Conservation (phyloP, 1,284 basidiomycete genomes). For the Irpex sp. region DNA sequence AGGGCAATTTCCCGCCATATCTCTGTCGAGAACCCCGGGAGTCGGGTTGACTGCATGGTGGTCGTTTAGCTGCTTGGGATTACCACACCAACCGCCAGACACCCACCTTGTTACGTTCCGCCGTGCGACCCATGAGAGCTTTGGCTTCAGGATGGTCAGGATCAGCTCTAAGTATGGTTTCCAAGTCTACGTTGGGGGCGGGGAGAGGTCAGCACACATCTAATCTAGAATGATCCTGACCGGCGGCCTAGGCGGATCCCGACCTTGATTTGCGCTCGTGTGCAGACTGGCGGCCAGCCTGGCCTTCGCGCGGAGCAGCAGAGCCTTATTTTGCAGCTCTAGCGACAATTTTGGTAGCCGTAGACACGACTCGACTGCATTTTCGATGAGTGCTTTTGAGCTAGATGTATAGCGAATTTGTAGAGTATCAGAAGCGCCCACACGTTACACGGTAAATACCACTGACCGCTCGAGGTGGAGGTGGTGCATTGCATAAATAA, state of each 20-base stretch:
- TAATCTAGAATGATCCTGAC: constrained; percentile 17
- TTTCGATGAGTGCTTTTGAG: constrained; percentile 65
- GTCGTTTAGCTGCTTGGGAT: neutral
- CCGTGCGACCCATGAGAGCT: constrained; percentile 41
- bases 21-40: constrained; percentile 55
- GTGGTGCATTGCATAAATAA: constrained; percentile 58
- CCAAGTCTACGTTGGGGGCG: constrained; percentile 43
- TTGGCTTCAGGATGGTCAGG: constrained; percentile 69
- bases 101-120: constrained; percentile 18
- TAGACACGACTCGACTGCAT: constrained; percentile 68
- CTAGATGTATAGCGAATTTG: constrained; percentile 25
- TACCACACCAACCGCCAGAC: constrained; percentile 6
- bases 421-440: constrained; percentile 6
- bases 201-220: constrained; percentile 13
- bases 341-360: constrained; percentile 50
- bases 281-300: constrained; percentile 56
- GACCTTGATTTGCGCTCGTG: constrained; percentile 65
- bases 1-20: constrained; percentile 68
- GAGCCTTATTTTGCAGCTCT: constrained; percentile 54
- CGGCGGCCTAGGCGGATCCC: constrained; percentile 18
- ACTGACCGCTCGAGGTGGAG: constrained; percentile 33
- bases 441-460: constrained; percentile 11
- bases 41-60: constrained; percentile 14
- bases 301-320: constrained; percentile 59
- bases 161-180: constrained; percentile 59